Conservation (phyloP, 2,329 filamentous ascomycete species). For the Pestalotiopsis fici region DNA sequence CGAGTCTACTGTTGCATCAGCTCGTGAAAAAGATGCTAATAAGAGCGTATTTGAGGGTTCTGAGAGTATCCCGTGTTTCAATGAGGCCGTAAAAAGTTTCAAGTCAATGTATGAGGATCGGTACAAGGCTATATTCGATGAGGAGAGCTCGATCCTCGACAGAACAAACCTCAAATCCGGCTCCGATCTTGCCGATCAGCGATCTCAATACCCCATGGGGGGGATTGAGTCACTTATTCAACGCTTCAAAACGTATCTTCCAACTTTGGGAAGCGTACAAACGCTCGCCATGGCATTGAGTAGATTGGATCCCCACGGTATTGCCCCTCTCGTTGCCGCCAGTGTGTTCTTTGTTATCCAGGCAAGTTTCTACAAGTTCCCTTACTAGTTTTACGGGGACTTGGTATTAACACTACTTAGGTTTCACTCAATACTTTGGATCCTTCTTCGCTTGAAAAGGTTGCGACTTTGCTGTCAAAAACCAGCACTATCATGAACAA, state of each 20-base stretch:
- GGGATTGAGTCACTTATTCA: too few species aligned
- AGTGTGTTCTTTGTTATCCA: background rate
- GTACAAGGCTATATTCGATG: too few species aligned
- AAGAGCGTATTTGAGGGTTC: too few species aligned
- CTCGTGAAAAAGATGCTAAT: too few species aligned
- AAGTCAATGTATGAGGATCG: too few species aligned
- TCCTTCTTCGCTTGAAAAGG: background rate
- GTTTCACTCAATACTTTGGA: background rate
- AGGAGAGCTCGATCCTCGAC: too few species aligned
- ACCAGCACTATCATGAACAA: background rate
- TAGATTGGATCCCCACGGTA: background rate
- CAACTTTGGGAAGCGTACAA: background rate
- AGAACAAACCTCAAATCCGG: too few species aligned
- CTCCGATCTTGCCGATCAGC: too few species aligned
- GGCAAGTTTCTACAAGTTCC: background rate
- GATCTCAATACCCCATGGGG: background rate
- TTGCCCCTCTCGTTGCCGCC: background rate
- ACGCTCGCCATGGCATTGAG: background rate
- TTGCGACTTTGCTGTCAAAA: background rate
- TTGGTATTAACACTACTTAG: background rate
- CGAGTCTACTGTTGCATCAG: too few species aligned
- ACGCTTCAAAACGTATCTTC: background rate
- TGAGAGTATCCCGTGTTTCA: too few species aligned
- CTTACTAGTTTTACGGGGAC: too few species aligned
- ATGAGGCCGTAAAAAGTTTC: too few species aligned